Evolutionary conservation across 441 rosid species (phyloP), one percentile per base, ranked within the genome.

Genomic region (Pelargonium myrrhifolium): DNA sequence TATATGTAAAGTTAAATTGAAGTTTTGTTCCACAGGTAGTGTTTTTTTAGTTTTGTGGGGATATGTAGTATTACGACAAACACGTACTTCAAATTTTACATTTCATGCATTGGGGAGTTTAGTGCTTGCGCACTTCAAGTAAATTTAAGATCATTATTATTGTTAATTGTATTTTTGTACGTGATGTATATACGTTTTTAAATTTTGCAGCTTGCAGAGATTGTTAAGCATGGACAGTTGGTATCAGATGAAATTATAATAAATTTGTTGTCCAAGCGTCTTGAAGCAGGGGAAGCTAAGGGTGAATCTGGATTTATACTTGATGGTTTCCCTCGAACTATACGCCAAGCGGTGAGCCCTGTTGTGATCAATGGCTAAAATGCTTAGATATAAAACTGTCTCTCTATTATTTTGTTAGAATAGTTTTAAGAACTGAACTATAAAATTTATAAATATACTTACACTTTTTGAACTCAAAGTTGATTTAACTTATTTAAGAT

Each of bases 231-330:
- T 18, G 98, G 98, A 4, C 78, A 89, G 65, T 71, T 93, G 77
- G 95, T 93, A 68, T 84, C 97, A 6, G 98, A 93, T 81, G 99
- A 93, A 77, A 72, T 87, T 72, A 87, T 91, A 59, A 89, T 93
- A 67, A 81, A 82, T 73, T 72, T 93, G 47, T 75, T 93, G 75
- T 86, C 92, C n/a, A 93, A 87, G 75, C 90, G 90, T 31, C 95
- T 91, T 21, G 82, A 84, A 80, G 84, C 81, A n/a, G 87, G 89
- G 59, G 89, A 80, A 73, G 82, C 81, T 21, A 84, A 88, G 74
- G 96, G 92, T 22, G 99, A 91, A 79, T 75, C 96, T 49, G 96
- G 99, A 60, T 93, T 91, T 80, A 87, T 93, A 73, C 97, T 91
- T 59, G 97, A 93, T 83, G 96, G 99, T 28, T 93, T 93, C 71